These are phyloP conservation scores for Cryphonectria parasitica DNA, from an alignment of 2,329 filamentous ascomycete genomes.

Conservation along the genomic window DNA sequence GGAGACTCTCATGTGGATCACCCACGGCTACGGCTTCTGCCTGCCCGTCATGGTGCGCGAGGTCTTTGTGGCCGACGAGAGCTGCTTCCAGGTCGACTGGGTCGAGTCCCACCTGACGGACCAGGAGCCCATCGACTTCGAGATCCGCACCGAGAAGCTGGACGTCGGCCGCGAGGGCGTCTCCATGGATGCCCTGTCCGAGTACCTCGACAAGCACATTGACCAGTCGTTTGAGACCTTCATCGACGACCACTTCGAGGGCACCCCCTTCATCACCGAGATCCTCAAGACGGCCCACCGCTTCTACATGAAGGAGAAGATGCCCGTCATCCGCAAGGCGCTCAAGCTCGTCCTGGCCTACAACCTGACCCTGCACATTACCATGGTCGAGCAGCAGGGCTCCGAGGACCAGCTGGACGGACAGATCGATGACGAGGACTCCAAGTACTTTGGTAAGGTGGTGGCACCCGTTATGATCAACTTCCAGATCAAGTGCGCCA, in stretches of 20 bases:
- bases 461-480: constrained; percentile 99
- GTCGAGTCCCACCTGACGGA: constrained; percentile 73
- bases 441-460: constrained; percentile 86
- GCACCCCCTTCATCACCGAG: constrained; percentile 91
- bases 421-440: constrained; percentile 82
- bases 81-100: constrained; percentile 94
- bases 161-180: constrained; percentile 90
- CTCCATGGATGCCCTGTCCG: constrained; percentile 76
- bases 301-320: constrained; percentile 86
- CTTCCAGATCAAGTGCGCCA: constrained; percentile 97
- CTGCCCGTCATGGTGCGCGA: constrained; percentile 92
- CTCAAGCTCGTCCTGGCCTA: constrained; percentile 94
- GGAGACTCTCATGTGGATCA: constrained; percentile 82
- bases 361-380: constrained; percentile 93
- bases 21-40: constrained; percentile 92
- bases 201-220: constrained; percentile 95
- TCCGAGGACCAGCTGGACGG: constrained; percentile 78
- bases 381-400: constrained; percentile 87
- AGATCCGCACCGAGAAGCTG: constrained; percentile 84
- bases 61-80: constrained; percentile 88
- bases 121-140: constrained; percentile 77
- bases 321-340: constrained; percentile 90
- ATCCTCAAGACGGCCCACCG: constrained; percentile 95
- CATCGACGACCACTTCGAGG: constrained; percentile 94
- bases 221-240: constrained; percentile 91